Conservation (phyloP, 2,329 filamentous ascomycete species). For the Emericellopsis atlantica region DNA sequence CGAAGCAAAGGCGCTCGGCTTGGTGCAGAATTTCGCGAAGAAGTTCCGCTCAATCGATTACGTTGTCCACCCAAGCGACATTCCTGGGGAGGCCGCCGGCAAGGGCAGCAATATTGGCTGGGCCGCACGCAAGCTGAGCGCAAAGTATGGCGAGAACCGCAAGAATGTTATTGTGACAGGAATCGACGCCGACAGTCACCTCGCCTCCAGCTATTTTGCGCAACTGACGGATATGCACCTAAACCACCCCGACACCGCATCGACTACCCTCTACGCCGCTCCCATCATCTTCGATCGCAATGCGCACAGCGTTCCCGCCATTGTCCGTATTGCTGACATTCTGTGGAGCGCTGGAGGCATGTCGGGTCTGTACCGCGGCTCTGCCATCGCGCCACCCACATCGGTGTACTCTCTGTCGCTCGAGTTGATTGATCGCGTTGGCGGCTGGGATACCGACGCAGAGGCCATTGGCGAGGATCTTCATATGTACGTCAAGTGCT, state of each 20-base stretch:
- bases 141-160: conserved; percentile 40
- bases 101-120: conserved; percentile 66
- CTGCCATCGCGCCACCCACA: conserved; percentile 54
- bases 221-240: conserved; percentile 52
- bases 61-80: conserved; percentile 53
- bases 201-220: conserved; percentile 55
- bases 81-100: conserved; percentile 56
- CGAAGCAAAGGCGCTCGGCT: conserved; percentile 45
- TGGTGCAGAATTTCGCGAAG: conserved; percentile 50
- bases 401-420: conserved; percentile 63
- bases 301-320: conserved; percentile 51
- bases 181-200: conserved; percentile 63
- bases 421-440: conserved; percentile 52
- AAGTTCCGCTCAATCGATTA: conserved; percentile 55
- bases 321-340: conserved; percentile 60
- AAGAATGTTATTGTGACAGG: conserved; percentile 57
- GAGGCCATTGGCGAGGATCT: conserved; percentile 66
- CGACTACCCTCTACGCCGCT: conserved; percentile 53
- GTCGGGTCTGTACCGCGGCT: conserved; percentile 53
- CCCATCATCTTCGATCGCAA: conserved; percentile 67
- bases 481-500: conserved; percentile 70
- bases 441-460: conserved; percentile 58
- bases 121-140: conserved; percentile 54
- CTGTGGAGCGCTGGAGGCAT: conserved; percentile 61
- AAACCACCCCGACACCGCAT: conserved; percentile 43